Evolutionary conservation across 768 basidiomycete species (phyloP).

Genomic region (Termitomyces sp.): DNA sequence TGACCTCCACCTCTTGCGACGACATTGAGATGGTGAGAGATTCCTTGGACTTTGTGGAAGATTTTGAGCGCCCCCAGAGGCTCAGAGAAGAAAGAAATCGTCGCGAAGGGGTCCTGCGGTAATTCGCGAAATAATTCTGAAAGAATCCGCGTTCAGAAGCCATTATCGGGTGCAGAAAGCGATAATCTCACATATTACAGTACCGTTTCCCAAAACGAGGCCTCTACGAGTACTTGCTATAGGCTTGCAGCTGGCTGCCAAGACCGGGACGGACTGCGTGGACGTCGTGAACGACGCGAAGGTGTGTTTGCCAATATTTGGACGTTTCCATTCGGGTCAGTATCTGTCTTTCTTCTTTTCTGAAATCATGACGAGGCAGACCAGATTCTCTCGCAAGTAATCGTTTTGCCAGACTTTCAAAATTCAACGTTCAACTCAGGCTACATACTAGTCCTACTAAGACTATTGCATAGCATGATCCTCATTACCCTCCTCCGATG

Average conservation of each 20-base stretch:
- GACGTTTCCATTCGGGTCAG: background rate
- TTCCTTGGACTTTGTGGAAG: slow-evolving; percentile 11
- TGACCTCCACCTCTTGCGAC: slow-evolving; percentile 22
- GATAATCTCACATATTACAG: slow-evolving; percentile 13
- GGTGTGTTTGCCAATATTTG: background rate
- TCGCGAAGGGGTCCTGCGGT: slow-evolving; percentile 23
- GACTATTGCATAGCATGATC: too few relatives aligned
- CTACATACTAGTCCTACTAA: too few relatives aligned
- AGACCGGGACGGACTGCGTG: background rate
- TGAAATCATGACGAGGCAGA: too few relatives aligned
- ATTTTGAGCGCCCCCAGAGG: slow-evolving; percentile 15
- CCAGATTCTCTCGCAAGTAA: too few relatives aligned
- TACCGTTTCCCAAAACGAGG: background rate
- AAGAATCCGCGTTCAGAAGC: slow-evolving; percentile 18
- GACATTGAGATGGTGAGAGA: slow-evolving; percentile 9
- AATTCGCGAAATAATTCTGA: slow-evolving; percentile 25
- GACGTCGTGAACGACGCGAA: slow-evolving; percentile 1
- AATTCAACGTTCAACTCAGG: too few relatives aligned
- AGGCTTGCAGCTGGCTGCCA: background rate
- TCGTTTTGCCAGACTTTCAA: too few relatives aligned
- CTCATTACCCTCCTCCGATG: too few relatives aligned
- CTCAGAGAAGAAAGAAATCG: slow-evolving; percentile 14
- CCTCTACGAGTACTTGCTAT: background rate
- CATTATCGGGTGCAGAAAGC: slow-evolving; percentile 10
- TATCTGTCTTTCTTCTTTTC: background rate